These are phyloP conservation scores for Colletotrichum truncatum DNA, from an alignment of 2,329 filamentous ascomycete species.

Conservation along the genomic window DNA sequence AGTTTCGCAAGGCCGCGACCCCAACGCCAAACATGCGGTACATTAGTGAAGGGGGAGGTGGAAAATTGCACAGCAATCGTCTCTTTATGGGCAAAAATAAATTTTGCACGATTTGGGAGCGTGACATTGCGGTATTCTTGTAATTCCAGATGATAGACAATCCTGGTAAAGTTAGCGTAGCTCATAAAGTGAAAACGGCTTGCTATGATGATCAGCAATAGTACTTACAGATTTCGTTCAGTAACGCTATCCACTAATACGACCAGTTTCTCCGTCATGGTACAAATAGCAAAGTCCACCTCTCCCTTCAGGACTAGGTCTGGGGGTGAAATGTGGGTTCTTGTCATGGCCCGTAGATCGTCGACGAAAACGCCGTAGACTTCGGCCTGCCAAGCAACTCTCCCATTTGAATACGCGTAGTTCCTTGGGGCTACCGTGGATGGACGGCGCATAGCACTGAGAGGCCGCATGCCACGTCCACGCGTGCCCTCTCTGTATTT, in stretches of 20 bases:
- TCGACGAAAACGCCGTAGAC: conserved; percentile 10
- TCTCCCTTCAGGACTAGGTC: conserved; percentile 7
- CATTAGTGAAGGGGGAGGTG: too few relatives aligned
- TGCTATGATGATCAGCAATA: not conserved
- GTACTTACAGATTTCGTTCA: not conserved
- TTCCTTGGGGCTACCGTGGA: not conserved
- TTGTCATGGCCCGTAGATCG: conserved; percentile 3
- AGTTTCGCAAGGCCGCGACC: not conserved
- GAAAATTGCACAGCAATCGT: not conserved
- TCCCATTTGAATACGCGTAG: not conserved
- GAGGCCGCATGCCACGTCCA: too few relatives aligned
- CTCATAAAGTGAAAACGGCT: not conserved
- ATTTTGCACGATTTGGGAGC: not conserved
- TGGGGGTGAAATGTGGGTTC: not conserved
- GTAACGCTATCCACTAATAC: not conserved
- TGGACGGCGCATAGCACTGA: too few relatives aligned
- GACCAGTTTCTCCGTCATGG: not conserved
- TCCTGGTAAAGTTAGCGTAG: not conserved
- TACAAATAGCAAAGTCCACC: not conserved
- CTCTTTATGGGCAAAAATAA: not conserved
- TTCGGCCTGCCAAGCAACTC: conserved; percentile 8
- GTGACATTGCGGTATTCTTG: not conserved
- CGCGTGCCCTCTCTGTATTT: not conserved
- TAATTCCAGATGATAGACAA: conserved; percentile 4
- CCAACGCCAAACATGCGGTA: conserved; percentile 12